Conservation (phyloP, 208 protist genomes). For the Crithidia fasciculata region DNA sequence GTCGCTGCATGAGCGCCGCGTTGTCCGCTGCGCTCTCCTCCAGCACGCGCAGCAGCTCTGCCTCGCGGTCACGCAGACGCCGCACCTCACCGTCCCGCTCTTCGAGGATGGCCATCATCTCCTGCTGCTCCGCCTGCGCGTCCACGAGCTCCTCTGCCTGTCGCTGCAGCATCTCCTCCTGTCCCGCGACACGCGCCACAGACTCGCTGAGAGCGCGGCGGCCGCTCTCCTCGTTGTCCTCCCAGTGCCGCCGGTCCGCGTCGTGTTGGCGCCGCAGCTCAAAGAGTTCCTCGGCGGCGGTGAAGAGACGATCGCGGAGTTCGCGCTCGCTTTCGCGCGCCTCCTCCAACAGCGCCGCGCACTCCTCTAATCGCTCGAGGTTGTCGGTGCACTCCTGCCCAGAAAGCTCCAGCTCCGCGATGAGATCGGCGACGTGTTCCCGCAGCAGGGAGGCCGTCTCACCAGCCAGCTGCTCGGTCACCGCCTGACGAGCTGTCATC, state of each 20-base stretch:
- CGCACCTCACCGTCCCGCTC: neutral
- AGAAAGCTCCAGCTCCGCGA: constrained; percentile 47
- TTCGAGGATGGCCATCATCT: constrained; percentile 23
- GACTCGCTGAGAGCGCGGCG: constrained; percentile 16
- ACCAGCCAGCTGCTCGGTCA: neutral
- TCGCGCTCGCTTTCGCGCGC: constrained; percentile 59
- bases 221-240: constrained; percentile 29
- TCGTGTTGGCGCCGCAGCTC: constrained; percentile 18
- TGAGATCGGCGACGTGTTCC: constrained; percentile 8
- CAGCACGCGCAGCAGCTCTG: constrained; percentile 24
- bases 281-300: constrained; percentile 45
- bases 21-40: constrained; percentile 47
- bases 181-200: constrained; percentile 25
- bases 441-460: constrained; percentile 18
- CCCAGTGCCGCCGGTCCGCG: constrained; percentile 1
- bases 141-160: constrained; percentile 44
- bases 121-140: constrained; percentile 48
- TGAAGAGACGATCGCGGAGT: constrained; percentile 44
- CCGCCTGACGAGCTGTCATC: neutral
- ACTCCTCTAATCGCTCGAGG: constrained; percentile 71
- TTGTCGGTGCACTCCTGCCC: constrained; percentile 60
- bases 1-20: constrained; percentile 42
- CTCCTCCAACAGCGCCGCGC: constrained; percentile 56
- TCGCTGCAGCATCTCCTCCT: constrained; percentile 30
- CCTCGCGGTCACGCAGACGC: neutral